Evolutionary conservation across 2,329 filamentous ascomycete species (phyloP).

Genomic region (Akanthomyces muscarius): DNA sequence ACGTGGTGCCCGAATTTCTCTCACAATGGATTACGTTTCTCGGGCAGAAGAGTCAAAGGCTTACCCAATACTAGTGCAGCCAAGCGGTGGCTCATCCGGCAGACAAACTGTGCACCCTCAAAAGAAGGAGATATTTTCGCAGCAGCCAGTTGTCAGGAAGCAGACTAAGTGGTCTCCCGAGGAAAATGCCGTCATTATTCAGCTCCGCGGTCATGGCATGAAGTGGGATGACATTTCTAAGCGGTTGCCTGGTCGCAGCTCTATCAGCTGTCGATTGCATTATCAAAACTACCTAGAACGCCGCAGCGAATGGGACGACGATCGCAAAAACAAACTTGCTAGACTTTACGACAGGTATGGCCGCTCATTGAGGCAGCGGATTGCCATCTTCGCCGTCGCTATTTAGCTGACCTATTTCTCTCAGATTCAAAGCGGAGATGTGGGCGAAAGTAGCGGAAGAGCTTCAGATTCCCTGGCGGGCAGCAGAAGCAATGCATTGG

Average conservation of each 20-base stretch:
- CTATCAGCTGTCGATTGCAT: slow-evolving; percentile 89
- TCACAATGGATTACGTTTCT: no score
- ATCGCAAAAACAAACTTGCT: slow-evolving; percentile 94
- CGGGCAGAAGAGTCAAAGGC: no score
- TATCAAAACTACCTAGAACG: slow-evolving; percentile 97
- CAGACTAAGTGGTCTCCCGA: slow-evolving; percentile 96
- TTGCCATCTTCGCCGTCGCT: no score
- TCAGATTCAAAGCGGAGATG: slow-evolving; percentile 95
- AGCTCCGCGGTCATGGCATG: slow-evolving; percentile 85
- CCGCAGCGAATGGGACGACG: slow-evolving; percentile 92
- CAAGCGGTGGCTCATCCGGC: no score
- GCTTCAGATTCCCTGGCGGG: slow-evolving; percentile 91
- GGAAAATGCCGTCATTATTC: slow-evolving; percentile 87
- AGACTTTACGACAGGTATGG: slow-evolving; percentile 84
- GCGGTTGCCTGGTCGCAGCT: slow-evolving; percentile 80
- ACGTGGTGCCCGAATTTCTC: no score
- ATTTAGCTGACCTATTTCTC: background rate
- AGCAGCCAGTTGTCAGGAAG: slow-evolving; percentile 73
- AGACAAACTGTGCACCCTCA: no score
- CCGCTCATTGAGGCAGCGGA: no score
- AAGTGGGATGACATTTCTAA: slow-evolving; percentile 99
- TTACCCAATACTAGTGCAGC: no score
- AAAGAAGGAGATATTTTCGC: slow-evolving; percentile 21
- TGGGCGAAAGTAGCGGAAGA: slow-evolving; percentile 95
- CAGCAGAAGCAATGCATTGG: slow-evolving; percentile 98